Base-by-base conservation (phyloP, 805 yeast species). In the Monosporozyma aquatica region DNA sequence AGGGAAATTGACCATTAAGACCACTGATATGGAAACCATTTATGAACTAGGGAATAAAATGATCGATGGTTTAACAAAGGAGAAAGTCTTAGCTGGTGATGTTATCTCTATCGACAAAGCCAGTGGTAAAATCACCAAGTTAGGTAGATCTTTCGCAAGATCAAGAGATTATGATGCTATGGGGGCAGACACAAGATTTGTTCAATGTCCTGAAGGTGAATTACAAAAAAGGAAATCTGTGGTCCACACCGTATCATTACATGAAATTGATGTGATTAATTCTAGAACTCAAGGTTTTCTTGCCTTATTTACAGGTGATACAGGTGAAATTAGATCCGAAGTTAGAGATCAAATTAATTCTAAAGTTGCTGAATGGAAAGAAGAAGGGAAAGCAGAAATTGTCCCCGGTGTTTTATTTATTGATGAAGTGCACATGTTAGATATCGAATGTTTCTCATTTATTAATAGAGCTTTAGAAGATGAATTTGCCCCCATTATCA, bases 151-250 rank as follows among this genome's bases (percentile, higher is more conserved):
- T 0, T 94, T 87, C 65, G 81, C 97, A 5, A 78, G 97, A 54
- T 94, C 97, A 5, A 76, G 98, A 55, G 98, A 92, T 65, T 92
- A 92, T 64, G 99, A 92, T 67, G 96, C 97, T 36, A 87, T 87
- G 95, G 95, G 95, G 17, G 95, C 97, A 42, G 97, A 94, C 50
- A 89, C 96, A 39, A 89, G 87, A 65, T 92, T 92, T 62, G 95
- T 92, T 45, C 97, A 92, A 66, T 83, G 95, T 61, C 99, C 99
- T 30, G 97, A 92, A 63, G 99, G 99, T 44, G 99, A 92, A 70
- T 76, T 92, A 58, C 98, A 92, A 69, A 85, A 86, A 60, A 80
- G 97, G 57, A 87, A 86, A 60, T 94, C 87, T 59, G 95, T 87
- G 27, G 95, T 89, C 27, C 99, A 92, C 66, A 94, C 96, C 1